Conservation (phyloP, 2,329 filamentous ascomycete genomes). For the Chaetothyriales sp. region DNA sequence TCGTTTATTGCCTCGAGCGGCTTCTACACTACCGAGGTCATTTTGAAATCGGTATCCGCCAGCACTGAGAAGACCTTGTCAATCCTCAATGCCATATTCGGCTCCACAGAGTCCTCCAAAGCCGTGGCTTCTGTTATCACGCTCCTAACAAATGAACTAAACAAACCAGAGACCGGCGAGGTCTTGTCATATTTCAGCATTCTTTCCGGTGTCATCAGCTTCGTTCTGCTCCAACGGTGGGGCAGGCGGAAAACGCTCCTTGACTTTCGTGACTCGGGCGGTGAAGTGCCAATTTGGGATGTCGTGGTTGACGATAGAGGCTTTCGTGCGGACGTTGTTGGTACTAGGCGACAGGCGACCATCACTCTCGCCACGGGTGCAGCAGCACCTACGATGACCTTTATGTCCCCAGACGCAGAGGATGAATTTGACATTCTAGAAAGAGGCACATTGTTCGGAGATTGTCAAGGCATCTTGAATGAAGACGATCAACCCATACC, state of each 20-base stretch:
- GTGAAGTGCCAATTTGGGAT: constrained; percentile 31
- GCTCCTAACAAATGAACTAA: constrained; percentile 32
- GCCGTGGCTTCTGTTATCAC: constrained; percentile 36
- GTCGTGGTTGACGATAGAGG: constrained; percentile 36
- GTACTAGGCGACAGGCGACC: constrained; percentile 23
- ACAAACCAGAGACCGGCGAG: constrained; percentile 25
- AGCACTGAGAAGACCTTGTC: constrained; percentile 33
- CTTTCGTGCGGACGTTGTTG: constrained; percentile 33
- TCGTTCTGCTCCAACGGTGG: constrained; percentile 35
- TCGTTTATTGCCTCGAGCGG: constrained; percentile 35
- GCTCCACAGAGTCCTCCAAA: constrained; percentile 36
- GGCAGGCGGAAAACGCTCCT: constrained; percentile 32
- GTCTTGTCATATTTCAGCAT: constrained; percentile 32
- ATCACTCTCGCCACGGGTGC: constrained; percentile 22
- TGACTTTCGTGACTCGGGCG: constrained; percentile 27
- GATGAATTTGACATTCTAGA: constrained; percentile 30
- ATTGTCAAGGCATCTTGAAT: constrained; percentile 6
- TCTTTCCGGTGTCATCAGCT: constrained; percentile 31
- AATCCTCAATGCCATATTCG: constrained; percentile 33
- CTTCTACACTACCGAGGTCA: constrained; percentile 33
- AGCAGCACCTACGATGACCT: constrained; percentile 42
- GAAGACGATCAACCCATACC: constrained; percentile 23
- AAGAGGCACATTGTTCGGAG: constrained; percentile 21
- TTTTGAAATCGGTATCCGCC: constrained; percentile 29
- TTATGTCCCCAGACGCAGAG: constrained; percentile 23